These are phyloP conservation scores for Aspergillus nidulans DNA, from an alignment of 495 filamentous ascomycete species.

Conservation along the genomic window DNA sequence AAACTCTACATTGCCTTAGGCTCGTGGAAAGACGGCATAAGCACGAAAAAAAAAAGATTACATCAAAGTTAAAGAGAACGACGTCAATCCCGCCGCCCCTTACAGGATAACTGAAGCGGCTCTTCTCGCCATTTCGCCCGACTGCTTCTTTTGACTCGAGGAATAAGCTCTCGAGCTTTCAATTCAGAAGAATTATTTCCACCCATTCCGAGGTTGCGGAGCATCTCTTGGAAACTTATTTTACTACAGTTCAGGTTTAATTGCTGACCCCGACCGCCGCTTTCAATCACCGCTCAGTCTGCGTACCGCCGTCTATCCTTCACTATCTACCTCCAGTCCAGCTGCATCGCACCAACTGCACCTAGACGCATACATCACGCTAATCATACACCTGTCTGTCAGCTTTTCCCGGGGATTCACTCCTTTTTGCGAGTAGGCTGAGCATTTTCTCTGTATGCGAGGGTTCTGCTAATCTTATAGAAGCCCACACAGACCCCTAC, in stretches of 20 bases:
- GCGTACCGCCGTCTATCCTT: slow-evolving; percentile 17
- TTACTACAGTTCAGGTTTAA: slow-evolving; percentile 20
- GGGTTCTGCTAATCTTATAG: slow-evolving; percentile 11
- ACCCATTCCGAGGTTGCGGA: slow-evolving; percentile 39
- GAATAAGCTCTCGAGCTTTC: slow-evolving; percentile 12
- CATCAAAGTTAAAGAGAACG: slow-evolving; percentile 18
- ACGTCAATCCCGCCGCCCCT: neutral
- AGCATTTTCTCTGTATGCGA: neutral
- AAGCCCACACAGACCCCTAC: slow-evolving; percentile 11
- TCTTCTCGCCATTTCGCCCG: neutral
- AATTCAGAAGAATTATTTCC: slow-evolving; percentile 24
- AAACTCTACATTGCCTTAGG: neutral
- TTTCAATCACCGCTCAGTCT: slow-evolving; percentile 4
- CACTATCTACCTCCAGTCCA: slow-evolving; percentile 1
- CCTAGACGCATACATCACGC: slow-evolving; percentile 12
- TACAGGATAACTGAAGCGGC: slow-evolving; percentile 3
- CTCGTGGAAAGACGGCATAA: slow-evolving; percentile 4
- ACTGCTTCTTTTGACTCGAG: slow-evolving; percentile 1
- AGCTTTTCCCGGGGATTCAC: slow-evolving; percentile 15
- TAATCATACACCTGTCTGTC: slow-evolving; percentile 14
- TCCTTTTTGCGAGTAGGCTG: slow-evolving; percentile 15
- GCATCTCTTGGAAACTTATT: slow-evolving; percentile 35
- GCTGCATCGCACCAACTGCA: slow-evolving; percentile 7
- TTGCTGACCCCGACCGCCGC: slow-evolving; percentile 6
- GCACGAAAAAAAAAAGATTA: slow-evolving; percentile 17